Conservation (phyloP, 805 yeast species). For the Diddensiella caesifluorescens region DNA sequence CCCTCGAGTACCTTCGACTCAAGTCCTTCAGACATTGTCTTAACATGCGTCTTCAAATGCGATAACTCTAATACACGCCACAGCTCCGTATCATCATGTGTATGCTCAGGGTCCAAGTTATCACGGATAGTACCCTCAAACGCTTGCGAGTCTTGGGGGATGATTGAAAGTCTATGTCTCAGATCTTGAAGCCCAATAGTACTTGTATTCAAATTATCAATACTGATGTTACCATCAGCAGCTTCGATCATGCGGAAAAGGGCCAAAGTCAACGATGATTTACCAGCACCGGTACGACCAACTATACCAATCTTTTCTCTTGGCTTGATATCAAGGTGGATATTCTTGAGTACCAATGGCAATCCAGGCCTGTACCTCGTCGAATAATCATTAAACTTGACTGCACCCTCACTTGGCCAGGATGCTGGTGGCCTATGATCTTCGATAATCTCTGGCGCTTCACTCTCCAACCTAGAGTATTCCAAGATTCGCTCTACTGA, state of each 20-base stretch:
- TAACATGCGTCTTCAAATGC: conserved; percentile 65
- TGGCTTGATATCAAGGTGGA: conserved; percentile 58
- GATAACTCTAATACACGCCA: conserved; percentile 78
- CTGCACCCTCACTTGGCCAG: conserved; percentile 74
- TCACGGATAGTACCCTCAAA: conserved; percentile 82
- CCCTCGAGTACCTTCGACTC: conserved; percentile 61
- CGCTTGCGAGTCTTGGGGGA: conserved; percentile 92
- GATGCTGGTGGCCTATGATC: conserved; percentile 56
- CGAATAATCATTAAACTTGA: conserved; percentile 67
- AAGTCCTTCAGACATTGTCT: conserved; percentile 48
- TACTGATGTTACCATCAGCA: conserved; percentile 58
- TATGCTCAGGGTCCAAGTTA: conserved; percentile 76
- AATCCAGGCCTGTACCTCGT: conserved; percentile 79
- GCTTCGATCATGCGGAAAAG: conserved; percentile 81
- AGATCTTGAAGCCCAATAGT: conserved; percentile 70
- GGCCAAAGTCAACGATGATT: conserved; percentile 78
- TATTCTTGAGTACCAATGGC: conserved; percentile 68
- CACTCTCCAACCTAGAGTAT: conserved; percentile 72
- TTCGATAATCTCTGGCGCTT: conserved; percentile 71
- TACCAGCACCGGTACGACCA: conserved; percentile 97
- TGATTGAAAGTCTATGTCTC: conserved; percentile 72
- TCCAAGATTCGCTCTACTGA: conserved; percentile 93
- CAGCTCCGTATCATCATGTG: conserved; percentile 66
- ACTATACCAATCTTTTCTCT: conserved; percentile 90
- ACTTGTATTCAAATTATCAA: conserved; percentile 65